Conservation (phyloP, 2,329 filamentous ascomycete species). For the Rhynchosporium secalis region DNA sequence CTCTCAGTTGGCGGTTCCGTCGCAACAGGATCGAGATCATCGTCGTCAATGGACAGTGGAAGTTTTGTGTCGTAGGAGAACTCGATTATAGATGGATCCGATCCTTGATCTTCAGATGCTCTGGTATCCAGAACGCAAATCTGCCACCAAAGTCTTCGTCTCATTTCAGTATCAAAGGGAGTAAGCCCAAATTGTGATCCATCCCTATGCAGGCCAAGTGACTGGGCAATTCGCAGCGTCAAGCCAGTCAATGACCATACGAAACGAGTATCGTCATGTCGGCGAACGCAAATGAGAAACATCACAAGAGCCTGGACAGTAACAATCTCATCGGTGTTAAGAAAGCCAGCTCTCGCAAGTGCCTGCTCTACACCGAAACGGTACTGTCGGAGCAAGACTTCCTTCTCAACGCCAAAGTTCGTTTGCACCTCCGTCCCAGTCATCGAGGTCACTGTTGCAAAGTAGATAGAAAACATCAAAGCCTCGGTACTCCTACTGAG, state of each 20-base stretch:
- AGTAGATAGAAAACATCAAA: constrained; percentile 58
- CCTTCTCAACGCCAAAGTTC: constrained; percentile 46
- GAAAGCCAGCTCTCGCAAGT: constrained; percentile 54
- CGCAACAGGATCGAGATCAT: constrained; percentile 45
- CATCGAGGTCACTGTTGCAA: constrained; percentile 50
- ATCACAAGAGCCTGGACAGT: constrained; percentile 56
- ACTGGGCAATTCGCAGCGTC: constrained; percentile 58
- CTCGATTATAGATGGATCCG: constrained; percentile 58
- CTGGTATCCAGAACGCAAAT: constrained; percentile 60
- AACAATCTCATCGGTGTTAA: constrained; percentile 54
- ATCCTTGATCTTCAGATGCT: constrained; percentile 63
- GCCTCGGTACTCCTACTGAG: constrained; percentile 49
- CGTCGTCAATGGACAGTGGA: constrained; percentile 51
- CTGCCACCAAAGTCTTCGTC: constrained; percentile 61
- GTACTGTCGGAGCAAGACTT: constrained; percentile 48
- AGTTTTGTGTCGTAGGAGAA: constrained; percentile 59
- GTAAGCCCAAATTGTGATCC: constrained; percentile 53
- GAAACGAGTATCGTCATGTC: constrained; percentile 45
- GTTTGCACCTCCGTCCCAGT: constrained; percentile 37
- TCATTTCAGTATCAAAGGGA: constrained; percentile 62
- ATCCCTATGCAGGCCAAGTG: constrained; percentile 61
- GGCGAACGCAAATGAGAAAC: constrained; percentile 55
- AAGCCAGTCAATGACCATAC: constrained; percentile 60
- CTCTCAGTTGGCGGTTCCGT: constrained; percentile 30
- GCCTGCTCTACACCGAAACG: constrained; percentile 56